Evolutionary conservation across 2,329 filamentous ascomycete genomes (phyloP), one percentile per base, ranked within the genome.

Genomic region (Macrophomina phaseolina): DNA sequence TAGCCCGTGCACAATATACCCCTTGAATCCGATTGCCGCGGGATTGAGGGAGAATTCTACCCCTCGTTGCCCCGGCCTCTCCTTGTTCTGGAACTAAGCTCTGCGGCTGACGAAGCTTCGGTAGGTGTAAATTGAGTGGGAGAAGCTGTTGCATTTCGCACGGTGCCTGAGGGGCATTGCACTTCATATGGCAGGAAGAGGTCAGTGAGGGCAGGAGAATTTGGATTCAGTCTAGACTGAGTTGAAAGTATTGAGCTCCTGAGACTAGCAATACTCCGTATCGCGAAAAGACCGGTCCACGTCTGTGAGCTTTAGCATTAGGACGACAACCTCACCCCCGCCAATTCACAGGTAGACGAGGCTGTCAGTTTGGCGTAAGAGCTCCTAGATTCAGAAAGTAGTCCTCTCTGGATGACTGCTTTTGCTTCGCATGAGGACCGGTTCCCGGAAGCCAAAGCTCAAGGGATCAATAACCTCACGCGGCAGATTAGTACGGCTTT

Each of bases 1-100:
- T 16, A 2, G 58, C 45, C 49, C 45, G 56, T 61, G 56, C 56
- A 16, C 40, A 61, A 34, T 46, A 48, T 28, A 23, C 42, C 40
- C 40, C 40, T 34, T 14, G 40, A 14, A 6, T n/a, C 40, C 42
- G 56, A 18, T 49, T 62, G 42, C 58, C 45, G 58, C 58, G 42
- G 32, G 42, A 62, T 62, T 62, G 30, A 62, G 49, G 45, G 58
- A 18, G 58, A 32, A 5, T 38, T 45, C 9, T 6, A 11, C 28
- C 42, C 14, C 23, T 55, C 30, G 32, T 28, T 14, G 16, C 34
- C 9, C 18, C 7, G 38, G 9, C 12, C 30, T n/a, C 28, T 40
- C 56, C 30, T 46, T 30, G 38, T 28, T 9, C 40, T 34, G 32
- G 56, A 28, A 36, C 30, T 8, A n/a, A 48, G 40, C 56, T 48